These are phyloP conservation scores for Nemania sp. DNA, from an alignment of 2,329 filamentous ascomycete genomes.

Conservation along the genomic window DNA sequence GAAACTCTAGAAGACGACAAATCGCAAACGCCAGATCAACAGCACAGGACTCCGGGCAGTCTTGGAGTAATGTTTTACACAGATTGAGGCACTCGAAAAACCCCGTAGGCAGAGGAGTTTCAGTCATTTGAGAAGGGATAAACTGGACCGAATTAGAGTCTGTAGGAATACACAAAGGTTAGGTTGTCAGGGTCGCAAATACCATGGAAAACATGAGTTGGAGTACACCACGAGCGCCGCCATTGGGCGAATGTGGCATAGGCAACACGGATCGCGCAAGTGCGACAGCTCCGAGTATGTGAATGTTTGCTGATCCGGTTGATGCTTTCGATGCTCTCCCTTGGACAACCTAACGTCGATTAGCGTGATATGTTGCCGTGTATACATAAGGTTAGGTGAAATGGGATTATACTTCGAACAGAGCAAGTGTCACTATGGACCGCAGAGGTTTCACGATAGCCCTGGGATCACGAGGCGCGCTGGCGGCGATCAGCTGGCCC, in stretches of 20 bases:
- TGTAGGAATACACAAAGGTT: neutral
- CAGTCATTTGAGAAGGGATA: conserved; percentile 48
- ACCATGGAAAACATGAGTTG: conserved; percentile 62
- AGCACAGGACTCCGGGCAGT: conserved; percentile 43
- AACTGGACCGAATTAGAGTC: conserved; percentile 42
- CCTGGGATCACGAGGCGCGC: conserved; percentile 39
- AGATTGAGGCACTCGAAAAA: conserved; percentile 50
- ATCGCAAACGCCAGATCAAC: conserved; percentile 48
- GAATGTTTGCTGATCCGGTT: conserved; percentile 56
- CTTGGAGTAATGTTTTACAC: conserved; percentile 40
- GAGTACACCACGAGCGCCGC: conserved; percentile 55
- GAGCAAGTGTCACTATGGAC: conserved; percentile 59
- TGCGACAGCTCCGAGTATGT: conserved; percentile 62
- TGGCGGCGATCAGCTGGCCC: conserved; percentile 44
- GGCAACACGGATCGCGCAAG: conserved; percentile 55
- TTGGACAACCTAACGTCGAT: conserved; percentile 38
- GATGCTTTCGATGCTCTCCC: conserved; percentile 52
- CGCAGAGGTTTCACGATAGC: conserved; percentile 49
- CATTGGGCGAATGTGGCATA: conserved; percentile 42
- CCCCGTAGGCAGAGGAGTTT: conserved; percentile 44
- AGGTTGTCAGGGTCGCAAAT: conserved; percentile 15
- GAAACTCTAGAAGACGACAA: conserved; percentile 46
- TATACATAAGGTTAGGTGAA: neutral
- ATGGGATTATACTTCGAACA: conserved; percentile 57
- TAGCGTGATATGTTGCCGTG: conserved; percentile 14